These are phyloP conservation scores for Candida odintsovae DNA, from an alignment of 805 yeast species.

Conservation along the genomic window DNA sequence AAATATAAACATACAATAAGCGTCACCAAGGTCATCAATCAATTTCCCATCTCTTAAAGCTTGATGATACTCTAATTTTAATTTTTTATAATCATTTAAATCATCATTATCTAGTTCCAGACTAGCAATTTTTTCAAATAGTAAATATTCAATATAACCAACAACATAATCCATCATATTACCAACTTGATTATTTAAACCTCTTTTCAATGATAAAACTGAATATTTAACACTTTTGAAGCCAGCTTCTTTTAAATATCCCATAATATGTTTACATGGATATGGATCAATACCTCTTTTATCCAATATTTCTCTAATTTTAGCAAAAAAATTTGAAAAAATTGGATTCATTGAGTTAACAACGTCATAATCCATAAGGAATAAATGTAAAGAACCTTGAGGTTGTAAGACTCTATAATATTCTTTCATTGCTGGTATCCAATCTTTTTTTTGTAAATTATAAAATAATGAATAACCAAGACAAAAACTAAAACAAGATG, in stretches of 20 bases:
- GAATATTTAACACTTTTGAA: constrained; percentile 16
- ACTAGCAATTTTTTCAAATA: constrained; percentile 14
- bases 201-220: constrained; percentile 17
- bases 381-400: constrained; percentile 14
- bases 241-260: constrained; percentile 18
- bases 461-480: constrained; percentile 18
- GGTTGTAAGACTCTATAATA: constrained; percentile 13
- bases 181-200: constrained; percentile 18
- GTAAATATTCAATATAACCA: constrained; percentile 16
- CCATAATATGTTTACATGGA: constrained; percentile 18
- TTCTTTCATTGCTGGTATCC: constrained; percentile 19
- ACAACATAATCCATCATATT: constrained; percentile 18
- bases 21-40: constrained; percentile 19
- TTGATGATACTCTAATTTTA: constrained; percentile 17
- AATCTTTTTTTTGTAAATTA: constrained; percentile 15
- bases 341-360: constrained; percentile 15
- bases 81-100: constrained; percentile 10
- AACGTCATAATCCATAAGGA: constrained; percentile 17
- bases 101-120: constrained; percentile 11
- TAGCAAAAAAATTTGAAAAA: constrained; percentile 11
- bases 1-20: constrained; percentile 19
- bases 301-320: constrained; percentile 7
- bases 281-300: constrained; percentile 20
- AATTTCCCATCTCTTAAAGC: constrained; percentile 15
- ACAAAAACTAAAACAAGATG: constrained; percentile 14